phyloP scores from a whole-genome alignment of 169 alveolate species.

The Eimeria acervulina region DNA sequence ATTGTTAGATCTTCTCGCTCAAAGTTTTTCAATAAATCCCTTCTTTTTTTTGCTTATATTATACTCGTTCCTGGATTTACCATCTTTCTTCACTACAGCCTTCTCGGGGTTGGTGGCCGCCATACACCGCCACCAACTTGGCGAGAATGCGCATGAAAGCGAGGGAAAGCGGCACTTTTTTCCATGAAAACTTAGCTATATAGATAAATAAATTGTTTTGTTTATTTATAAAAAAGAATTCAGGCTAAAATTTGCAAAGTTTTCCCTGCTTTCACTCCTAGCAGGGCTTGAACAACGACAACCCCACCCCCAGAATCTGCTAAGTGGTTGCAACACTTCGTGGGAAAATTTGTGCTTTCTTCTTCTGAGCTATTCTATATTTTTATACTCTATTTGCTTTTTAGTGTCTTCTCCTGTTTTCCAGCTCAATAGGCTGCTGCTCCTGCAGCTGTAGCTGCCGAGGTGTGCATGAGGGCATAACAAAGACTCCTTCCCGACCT shows the following conservation, averaged over 20 bases:
- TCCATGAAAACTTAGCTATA: neutral
- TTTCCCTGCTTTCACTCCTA: neutral
- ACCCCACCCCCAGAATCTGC: constrained; percentile 17
- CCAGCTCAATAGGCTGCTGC: neutral
- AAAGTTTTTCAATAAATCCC: no score
- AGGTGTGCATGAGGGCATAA: neutral
- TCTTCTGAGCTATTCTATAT: neutral
- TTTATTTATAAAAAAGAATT: no score
- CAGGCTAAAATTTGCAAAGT: neutral
- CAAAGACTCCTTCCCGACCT: neutral
- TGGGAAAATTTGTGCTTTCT: no score
- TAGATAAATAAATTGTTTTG: no score
- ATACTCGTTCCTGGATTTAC: neutral
- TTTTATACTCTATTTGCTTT: neutral
- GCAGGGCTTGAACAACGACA: neutral
- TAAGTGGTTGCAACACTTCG: neutral
- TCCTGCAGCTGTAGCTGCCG: neutral
- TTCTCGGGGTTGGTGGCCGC: neutral
- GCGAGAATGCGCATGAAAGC: neutral
- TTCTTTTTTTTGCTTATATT: no score
- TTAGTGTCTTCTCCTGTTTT: neutral
- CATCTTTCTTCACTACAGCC: neutral
- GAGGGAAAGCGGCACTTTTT: neutral
- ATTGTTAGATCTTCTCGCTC: no score
- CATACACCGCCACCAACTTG: neutral